Evolutionary conservation across 345 rosid genomes (phyloP).

Genomic region (Euphorbia peplus): DNA sequence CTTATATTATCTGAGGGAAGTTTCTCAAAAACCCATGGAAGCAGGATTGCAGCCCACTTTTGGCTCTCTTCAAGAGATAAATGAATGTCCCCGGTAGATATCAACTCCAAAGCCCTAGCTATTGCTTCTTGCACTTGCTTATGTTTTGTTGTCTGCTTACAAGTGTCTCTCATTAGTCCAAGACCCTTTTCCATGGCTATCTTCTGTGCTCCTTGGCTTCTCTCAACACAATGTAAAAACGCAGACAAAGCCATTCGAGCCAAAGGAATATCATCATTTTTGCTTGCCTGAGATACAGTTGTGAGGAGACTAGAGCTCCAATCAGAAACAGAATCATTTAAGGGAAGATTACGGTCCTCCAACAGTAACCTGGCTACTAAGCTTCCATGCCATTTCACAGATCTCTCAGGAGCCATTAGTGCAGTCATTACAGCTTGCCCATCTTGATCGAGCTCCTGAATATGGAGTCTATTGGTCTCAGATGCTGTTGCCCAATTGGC

Average conservation of each 20-base stretch:
- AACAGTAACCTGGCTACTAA: slow-evolving; percentile 79
- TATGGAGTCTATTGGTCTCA: slow-evolving; percentile 63
- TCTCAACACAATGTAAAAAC: slow-evolving; percentile 76
- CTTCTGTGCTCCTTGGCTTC: slow-evolving; percentile 61
- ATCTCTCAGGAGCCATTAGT: slow-evolving; percentile 90
- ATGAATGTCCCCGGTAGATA: slow-evolving; percentile 57
- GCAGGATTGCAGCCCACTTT: slow-evolving; percentile 83
- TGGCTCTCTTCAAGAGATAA: slow-evolving; percentile 88
- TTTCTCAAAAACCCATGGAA: slow-evolving; percentile 76
- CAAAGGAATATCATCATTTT: slow-evolving; percentile 79
- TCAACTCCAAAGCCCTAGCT: slow-evolving; percentile 80
- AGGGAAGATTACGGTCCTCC: slow-evolving; percentile 77
- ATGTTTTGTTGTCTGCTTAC: slow-evolving; percentile 63
- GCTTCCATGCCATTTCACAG: slow-evolving; percentile 99
- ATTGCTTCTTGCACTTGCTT: slow-evolving; percentile 74
- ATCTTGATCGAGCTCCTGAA: slow-evolving; percentile 88
- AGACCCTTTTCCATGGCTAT: slow-evolving; percentile 84
- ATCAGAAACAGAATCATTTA: slow-evolving; percentile 78
- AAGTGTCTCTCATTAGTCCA: slow-evolving; percentile 70
- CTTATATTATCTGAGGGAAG: slow-evolving; percentile 51
- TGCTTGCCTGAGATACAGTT: slow-evolving; percentile 70
- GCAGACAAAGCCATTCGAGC: slow-evolving; percentile 82
- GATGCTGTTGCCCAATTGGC: slow-evolving; percentile 99
- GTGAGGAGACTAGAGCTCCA: slow-evolving; percentile 93
- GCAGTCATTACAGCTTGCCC: slow-evolving; percentile 90